Evolutionary conservation across 23 red algal genomes (phyloP).

Genomic region (Chondrus crispus): DNA sequence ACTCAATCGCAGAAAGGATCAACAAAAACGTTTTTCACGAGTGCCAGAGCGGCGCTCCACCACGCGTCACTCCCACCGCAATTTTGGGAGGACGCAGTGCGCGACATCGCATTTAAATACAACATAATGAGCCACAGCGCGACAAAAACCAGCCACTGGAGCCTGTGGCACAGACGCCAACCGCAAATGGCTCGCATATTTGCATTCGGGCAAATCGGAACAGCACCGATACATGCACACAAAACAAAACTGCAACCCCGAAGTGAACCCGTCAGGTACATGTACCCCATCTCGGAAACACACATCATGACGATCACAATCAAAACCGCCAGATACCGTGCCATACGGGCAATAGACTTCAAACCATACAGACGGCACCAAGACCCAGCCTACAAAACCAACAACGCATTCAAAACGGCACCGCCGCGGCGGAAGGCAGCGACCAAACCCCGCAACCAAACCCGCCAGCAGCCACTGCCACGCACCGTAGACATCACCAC

Average conservation of each 20-base stretch:
- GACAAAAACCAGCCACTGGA: no score
- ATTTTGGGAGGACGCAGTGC: background rate
- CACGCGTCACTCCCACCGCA: background rate
- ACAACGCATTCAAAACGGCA: background rate
- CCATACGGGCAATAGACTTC: background rate
- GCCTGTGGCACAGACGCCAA: no score
- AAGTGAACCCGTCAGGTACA: background rate
- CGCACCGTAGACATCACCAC: background rate
- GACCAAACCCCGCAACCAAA: no score
- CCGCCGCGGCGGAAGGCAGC: no score
- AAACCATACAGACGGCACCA: background rate
- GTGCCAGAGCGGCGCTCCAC: background rate
- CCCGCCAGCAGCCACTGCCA: no score
- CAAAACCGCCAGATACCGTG: background rate
- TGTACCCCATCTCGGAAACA: background rate
- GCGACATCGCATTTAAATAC: background rate
- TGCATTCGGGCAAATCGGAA: no score
- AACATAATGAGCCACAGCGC: background rate
- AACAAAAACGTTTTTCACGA: background rate
- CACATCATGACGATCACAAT: background rate
- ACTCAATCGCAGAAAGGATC: background rate
- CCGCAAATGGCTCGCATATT: no score
- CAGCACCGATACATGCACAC: no score
- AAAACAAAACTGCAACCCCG: constrained; percentile 8
- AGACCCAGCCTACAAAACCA: background rate